phyloP scores from a whole-genome alignment of 2,329 filamentous ascomycete species.

The Ceratocystis eucalypticola region DNA sequence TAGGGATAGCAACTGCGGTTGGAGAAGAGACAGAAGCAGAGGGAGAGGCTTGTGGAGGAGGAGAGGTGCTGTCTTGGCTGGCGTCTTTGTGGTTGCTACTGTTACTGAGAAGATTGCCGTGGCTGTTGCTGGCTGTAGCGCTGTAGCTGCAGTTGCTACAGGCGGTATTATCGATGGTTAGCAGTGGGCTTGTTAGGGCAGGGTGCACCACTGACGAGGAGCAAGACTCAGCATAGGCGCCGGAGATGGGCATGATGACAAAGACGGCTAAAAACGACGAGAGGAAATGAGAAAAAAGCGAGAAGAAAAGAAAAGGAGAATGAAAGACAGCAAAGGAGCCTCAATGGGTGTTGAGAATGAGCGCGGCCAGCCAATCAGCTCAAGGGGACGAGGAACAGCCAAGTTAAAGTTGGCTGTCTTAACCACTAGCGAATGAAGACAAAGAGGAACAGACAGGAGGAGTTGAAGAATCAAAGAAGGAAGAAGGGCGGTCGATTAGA shows the following conservation, averaged over 20 bases:
- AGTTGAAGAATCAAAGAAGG: neutral
- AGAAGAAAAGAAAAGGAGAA: slow-evolving; percentile 11
- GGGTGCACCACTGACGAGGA: slow-evolving; percentile 29
- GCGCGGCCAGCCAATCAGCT: slow-evolving; percentile 6
- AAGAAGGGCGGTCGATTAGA: neutral
- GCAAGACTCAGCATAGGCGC: neutral
- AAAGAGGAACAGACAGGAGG: neutral
- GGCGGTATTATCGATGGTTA: slow-evolving; percentile 20
- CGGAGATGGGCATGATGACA: neutral
- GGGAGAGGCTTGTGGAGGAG: slow-evolving; percentile 19
- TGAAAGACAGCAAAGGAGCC: neutral
- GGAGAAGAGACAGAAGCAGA: slow-evolving; percentile 19
- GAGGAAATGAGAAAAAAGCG: slow-evolving; percentile 12
- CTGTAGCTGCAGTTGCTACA: slow-evolving; percentile 23
- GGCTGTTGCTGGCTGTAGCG: slow-evolving; percentile 20
- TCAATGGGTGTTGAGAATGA: slow-evolving; percentile 1
- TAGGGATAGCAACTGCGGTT: slow-evolving; percentile 18
- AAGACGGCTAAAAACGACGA: slow-evolving; percentile 17
- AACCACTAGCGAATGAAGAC: too few species aligned
- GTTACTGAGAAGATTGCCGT: slow-evolving; percentile 21
- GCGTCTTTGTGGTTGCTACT: slow-evolving; percentile 21
- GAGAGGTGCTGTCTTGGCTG: slow-evolving; percentile 16
- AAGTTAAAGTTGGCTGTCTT: too few species aligned
- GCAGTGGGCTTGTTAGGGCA: slow-evolving; percentile 31
- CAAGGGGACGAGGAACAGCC: neutral